A percentile compares a stretch with the other conserved stretches of the same genome.
phyloP scores from a whole-genome alignment of 352 stramenopile genomes.

The Pythium insidiosum region DNA sequence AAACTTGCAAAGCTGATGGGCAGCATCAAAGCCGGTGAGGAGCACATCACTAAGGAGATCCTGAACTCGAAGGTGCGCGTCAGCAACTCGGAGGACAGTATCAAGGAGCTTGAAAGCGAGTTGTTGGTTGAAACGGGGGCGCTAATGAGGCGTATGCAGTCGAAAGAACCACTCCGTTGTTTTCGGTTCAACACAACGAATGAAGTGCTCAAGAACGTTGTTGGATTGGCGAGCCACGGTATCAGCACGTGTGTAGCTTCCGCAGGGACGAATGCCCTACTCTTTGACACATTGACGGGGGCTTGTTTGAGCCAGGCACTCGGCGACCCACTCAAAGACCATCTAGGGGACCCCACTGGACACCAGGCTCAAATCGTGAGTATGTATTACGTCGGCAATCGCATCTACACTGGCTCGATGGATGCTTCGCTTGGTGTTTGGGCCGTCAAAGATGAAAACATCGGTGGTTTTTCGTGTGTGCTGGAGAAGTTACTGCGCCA shows the following conservation, averaged over 20 bases:
- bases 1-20: slow-evolving; percentile 68
- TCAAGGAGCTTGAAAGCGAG: slow-evolving; percentile 59
- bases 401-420: slow-evolving; percentile 65
- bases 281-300: slow-evolving; percentile 64
- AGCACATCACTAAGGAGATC: slow-evolving; percentile 50
- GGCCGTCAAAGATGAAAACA: slow-evolving; percentile 42
- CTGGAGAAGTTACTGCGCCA: slow-evolving; percentile 43
- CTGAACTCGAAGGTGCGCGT: slow-evolving; percentile 56
- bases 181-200: slow-evolving; percentile 73
- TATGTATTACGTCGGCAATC: slow-evolving; percentile 43
- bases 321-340: slow-evolving; percentile 47
- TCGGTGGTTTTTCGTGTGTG: slow-evolving; percentile 39
- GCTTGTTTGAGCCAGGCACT: slow-evolving; percentile 57
- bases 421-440: slow-evolving; percentile 60
- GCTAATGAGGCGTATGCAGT: slow-evolving; percentile 63
- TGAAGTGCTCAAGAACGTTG: slow-evolving; percentile 58
- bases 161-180: slow-evolving; percentile 56
- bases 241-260: slow-evolving; percentile 50
- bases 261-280: slow-evolving; percentile 28
- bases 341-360: slow-evolving; percentile 48
- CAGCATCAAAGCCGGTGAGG: slow-evolving; percentile 42
- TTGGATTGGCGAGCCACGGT: slow-evolving; percentile 61
- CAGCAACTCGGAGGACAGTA: slow-evolving; percentile 56
- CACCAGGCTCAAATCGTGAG: slow-evolving; percentile 66
- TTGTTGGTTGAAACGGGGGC: slow-evolving; percentile 54